Evolutionary conservation across 2,329 filamentous ascomycete species (phyloP), one percentile per base, ranked within the genome.

Genomic region (Xylariaceae sp.): DNA sequence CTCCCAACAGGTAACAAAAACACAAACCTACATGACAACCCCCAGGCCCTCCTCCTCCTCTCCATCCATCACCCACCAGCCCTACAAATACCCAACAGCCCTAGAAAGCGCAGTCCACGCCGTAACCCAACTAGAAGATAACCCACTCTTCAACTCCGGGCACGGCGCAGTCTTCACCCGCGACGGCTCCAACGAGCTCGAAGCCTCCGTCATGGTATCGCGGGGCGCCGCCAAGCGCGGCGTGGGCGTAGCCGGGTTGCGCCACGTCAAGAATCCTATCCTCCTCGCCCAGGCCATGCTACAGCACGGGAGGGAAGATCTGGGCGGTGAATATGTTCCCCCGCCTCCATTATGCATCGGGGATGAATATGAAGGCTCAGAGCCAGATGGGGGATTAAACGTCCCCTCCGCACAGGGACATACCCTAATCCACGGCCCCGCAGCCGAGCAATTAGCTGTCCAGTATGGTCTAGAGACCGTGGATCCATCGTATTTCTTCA

Each of bases 121-220:
- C 42, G 90, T 95, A 11, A 74, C 77, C 1, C 77, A 86, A 22
- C 81, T 96, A 14, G 91, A 96, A 72, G 77, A 95, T 64, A 83
- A 91, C 64, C 79, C 86, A 2, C 80, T 95, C 5, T 96, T 94
- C 79, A 96, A 96, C 73, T 84, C 85, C 51, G 90, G 85, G 7
- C 86, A 84, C 62, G 92, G 92, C 48, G 89, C 90, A 46, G 90
- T 96, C 17, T 96, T 95, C 70, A 96, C 90, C 0, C 83, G 86
- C 46, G 85, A 87, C 59, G 92, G 91, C 16, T 80, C 85, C 56
- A 91, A 92, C 67, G 89, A 96, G 73, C 84, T 96, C 55, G 91
- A 96, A 71, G 89, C 89, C 1, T 89, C 84, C 9, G 82, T 96
- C 47, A 96, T 96, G 90, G 88, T 95, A 0, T 88, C 87, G 2